These are phyloP conservation scores for Candida alai DNA, from an alignment of 805 yeast species.

Conservation along the genomic window DNA sequence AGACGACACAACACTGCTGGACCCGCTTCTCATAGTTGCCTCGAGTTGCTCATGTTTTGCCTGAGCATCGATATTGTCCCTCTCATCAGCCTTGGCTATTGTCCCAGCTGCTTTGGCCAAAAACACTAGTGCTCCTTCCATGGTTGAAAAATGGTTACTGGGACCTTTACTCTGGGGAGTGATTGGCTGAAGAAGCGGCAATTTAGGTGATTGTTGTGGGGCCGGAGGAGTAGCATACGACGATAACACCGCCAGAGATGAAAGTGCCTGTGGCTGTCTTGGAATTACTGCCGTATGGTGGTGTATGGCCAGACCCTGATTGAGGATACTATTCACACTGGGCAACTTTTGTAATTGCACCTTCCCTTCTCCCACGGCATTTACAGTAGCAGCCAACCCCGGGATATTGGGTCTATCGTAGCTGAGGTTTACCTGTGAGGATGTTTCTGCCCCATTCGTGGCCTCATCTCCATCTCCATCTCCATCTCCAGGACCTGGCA, in stretches of 20 bases:
- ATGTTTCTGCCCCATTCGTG: background rate
- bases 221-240: conserved; percentile 1
- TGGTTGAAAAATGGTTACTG: conserved; percentile 34
- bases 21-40: conserved; percentile 4
- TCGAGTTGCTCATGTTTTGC: conserved; percentile 48
- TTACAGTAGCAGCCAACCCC: background rate
- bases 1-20: background rate
- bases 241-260: conserved; percentile 3
- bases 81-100: conserved; percentile 63
- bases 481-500: background rate
- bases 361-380: background rate
- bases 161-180: conserved; percentile 4
- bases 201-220: background rate
- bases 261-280: background rate
- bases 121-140: conserved; percentile 64
- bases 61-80: conserved; percentile 56
- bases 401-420: conserved; percentile 6
- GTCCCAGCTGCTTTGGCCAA: conserved; percentile 78
- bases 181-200: background rate
- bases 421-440: too few species aligned
- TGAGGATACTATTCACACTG: conserved; percentile 8
- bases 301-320: background rate
- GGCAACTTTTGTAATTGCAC: conserved; percentile 4
- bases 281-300: background rate
- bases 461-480: background rate